Conservation (phyloP, 2,329 filamentous ascomycete species). For the Sporothrix mexicana region DNA sequence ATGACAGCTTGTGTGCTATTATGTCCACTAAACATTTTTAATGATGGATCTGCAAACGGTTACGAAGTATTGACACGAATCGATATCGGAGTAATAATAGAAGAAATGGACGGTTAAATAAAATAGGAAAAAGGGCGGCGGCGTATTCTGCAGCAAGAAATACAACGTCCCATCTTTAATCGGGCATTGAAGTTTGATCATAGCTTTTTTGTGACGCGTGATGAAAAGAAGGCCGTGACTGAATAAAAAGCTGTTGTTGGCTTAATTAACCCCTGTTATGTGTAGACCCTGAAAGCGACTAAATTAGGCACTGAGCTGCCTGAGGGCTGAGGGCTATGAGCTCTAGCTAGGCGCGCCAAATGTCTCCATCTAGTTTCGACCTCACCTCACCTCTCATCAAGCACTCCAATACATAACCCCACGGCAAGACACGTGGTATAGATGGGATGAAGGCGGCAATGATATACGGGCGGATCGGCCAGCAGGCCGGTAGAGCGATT, state of each 20-base stretch:
- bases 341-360: neutral
- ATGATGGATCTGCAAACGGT: conserved; percentile 13
- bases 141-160: conserved; percentile 5
- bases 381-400: neutral
- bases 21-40: neutral
- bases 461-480: neutral
- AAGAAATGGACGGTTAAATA: neutral
- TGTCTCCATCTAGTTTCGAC: no score
- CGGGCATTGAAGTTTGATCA: no score
- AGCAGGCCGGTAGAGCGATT: neutral
- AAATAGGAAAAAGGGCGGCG: neutral
- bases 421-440: neutral
- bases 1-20: conserved; percentile 24
- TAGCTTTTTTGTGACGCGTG: neutral
- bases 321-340: neutral
- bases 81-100: conserved; percentile 25
- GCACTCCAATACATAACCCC: neutral
- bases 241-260: neutral
- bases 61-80: conserved; percentile 22
- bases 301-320: neutral
- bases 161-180: neutral
- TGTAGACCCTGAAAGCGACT: neutral
- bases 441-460: conserved; percentile 18
- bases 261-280: neutral
- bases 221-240: neutral